phyloP scores from a whole-genome alignment of 2,329 filamentous ascomycete genomes.

The Westerdykella ornata region DNA sequence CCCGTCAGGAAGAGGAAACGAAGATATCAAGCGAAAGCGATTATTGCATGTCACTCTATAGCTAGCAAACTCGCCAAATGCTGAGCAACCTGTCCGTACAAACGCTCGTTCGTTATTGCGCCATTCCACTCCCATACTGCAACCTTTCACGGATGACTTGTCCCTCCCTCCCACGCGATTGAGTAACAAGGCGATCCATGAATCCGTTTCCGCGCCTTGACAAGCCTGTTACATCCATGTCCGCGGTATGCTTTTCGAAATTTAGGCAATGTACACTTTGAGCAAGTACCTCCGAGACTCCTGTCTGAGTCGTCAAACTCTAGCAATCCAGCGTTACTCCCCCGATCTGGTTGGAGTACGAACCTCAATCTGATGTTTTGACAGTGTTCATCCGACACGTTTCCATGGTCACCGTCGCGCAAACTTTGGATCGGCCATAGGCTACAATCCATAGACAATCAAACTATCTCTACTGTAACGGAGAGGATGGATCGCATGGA shows the following conservation, averaged over 20 bases:
- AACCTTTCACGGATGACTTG: conserved; percentile 3
- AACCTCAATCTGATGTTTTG: conserved; percentile 7
- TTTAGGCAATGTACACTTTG: conserved; percentile 9
- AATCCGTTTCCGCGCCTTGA: conserved; percentile 5
- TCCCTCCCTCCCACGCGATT: conserved; percentile 13
- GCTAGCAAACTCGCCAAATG: background rate
- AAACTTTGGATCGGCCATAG: conserved; percentile 4
- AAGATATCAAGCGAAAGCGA: background rate
- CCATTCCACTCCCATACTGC: background rate
- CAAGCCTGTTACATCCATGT: conserved; percentile 9
- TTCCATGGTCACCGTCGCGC: conserved; percentile 12
- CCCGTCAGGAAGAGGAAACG: background rate
- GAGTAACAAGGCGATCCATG: conserved; percentile 8
- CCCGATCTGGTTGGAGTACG: conserved; percentile 6
- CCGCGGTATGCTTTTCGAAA: conserved; percentile 3
- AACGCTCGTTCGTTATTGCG: conserved; percentile 1
- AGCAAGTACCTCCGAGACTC: conserved; percentile 7
- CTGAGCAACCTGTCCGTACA: too few relatives aligned
- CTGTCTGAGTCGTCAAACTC: background rate
- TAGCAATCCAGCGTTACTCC: conserved; percentile 2
- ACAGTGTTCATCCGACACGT: conserved; percentile 3
- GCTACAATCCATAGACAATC: conserved; percentile 11
- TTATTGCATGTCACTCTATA: background rate
- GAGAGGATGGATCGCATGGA: background rate
- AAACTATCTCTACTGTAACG: conserved; percentile 9